These are phyloP conservation scores for Fusarium cyanostomum DNA, from an alignment of 2,329 filamentous ascomycete species.

Conservation along the genomic window DNA sequence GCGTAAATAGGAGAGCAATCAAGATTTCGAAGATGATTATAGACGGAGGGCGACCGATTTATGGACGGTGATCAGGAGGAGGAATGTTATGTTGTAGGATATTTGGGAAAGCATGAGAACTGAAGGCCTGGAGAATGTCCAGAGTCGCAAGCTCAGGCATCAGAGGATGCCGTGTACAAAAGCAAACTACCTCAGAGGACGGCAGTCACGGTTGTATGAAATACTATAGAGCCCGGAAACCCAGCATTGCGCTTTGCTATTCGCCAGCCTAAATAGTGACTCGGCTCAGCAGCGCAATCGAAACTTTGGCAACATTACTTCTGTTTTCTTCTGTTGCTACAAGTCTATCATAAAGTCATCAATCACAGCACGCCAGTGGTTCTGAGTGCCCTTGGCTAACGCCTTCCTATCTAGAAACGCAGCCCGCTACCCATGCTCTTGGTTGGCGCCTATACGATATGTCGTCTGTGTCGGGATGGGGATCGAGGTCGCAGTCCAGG, in stretches of 20 bases:
- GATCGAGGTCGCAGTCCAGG: conserved; percentile 6
- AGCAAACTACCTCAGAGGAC: conserved; percentile 25
- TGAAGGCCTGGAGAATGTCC: conserved; percentile 4
- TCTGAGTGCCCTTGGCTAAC: conserved; percentile 33
- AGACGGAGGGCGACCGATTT: background rate
- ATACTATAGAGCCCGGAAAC: conserved; percentile 38
- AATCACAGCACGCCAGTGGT: conserved; percentile 32
- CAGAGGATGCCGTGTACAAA: conserved; percentile 42
- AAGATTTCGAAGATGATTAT: background rate
- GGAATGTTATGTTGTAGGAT: conserved; percentile 33
- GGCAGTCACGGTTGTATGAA: conserved; percentile 41
- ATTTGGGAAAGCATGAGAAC: conserved; percentile 11
- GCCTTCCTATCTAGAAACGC: conserved; percentile 36
- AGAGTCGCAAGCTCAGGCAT: conserved; percentile 28
- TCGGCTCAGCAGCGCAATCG: background rate
- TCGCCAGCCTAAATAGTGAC: background rate
- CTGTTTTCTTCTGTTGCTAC: conserved; percentile 31
- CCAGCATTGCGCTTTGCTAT: conserved; percentile 17
- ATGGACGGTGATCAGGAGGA: background rate
- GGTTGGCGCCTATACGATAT: conserved; percentile 31
- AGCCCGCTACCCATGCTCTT: conserved; percentile 32
- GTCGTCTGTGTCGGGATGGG: conserved; percentile 18
- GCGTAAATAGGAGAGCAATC: conserved; percentile 31
- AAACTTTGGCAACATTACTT: conserved; percentile 4
- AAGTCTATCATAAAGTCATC: conserved; percentile 43